A percentile compares a stretch with the other conserved stretches of the same genome.
These are phyloP conservation scores for Groenewaldozyma tartarivorans DNA, from an alignment of 805 yeast genomes.

Conservation along the genomic window DNA sequence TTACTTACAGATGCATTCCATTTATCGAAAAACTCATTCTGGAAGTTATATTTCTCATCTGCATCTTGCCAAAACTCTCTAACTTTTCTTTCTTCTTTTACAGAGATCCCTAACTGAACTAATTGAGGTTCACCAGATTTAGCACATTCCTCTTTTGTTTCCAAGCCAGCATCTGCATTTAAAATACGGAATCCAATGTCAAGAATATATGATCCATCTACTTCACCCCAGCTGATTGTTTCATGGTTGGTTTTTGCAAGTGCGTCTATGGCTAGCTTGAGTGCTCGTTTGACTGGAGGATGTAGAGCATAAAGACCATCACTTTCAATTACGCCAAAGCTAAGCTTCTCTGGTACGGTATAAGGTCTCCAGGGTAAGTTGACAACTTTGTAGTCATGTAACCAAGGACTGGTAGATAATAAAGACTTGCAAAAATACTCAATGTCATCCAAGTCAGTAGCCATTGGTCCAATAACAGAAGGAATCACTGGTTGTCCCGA, in stretches of 20 bases:
- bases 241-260: slow-evolving; percentile 13
- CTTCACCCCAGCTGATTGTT: slow-evolving; percentile 27
- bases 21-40: background rate
- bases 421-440: slow-evolving; percentile 44
- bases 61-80: slow-evolving; percentile 3
- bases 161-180: slow-evolving; percentile 9
- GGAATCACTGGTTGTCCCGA: slow-evolving; percentile 33
- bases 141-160: slow-evolving; percentile 4
- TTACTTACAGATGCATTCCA: background rate
- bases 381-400: slow-evolving; percentile 4
- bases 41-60: background rate
- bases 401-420: slow-evolving; percentile 15
- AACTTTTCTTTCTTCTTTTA: background rate
- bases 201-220: background rate
- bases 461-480: slow-evolving; percentile 43
- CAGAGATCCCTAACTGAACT: slow-evolving; percentile 1
- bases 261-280: slow-evolving; percentile 26
- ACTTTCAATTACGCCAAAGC: slow-evolving; percentile 6
- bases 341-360: background rate
- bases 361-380: slow-evolving; percentile 7
- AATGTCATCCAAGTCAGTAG: slow-evolving; percentile 30
- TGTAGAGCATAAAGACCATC: slow-evolving; percentile 41
- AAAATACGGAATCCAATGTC: background rate
- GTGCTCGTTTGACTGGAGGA: slow-evolving; percentile 41
- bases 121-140: slow-evolving; percentile 11